phyloP scores from a whole-genome alignment of 257 asterid species.

The Penstemon newberryi region DNA sequence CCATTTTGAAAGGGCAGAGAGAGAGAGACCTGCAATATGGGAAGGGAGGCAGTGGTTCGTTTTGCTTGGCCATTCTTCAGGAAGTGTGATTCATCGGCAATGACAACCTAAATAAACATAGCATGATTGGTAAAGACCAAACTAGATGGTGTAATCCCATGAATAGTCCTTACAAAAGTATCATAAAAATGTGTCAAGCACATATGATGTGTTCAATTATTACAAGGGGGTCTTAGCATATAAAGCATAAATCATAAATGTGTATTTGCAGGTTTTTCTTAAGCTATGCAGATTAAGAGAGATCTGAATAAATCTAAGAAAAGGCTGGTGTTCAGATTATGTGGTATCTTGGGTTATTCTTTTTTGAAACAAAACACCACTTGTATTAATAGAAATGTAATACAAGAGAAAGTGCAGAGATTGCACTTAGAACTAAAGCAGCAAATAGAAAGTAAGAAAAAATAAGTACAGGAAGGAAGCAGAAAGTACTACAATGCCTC shows the following conservation, averaged over 20 bases:
- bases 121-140: constrained; percentile 26
- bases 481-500: too few species aligned
- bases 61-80: constrained; percentile 94
- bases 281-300: constrained; percentile 14
- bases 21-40: constrained; percentile 73
- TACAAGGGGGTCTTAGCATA: constrained; percentile 14
- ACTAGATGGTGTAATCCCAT: constrained; percentile 12
- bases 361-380: too few species aligned
- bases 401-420: too few species aligned
- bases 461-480: too few species aligned
- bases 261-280: background rate
- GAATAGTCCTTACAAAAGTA: constrained; percentile 10
- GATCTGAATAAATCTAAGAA: constrained; percentile 11
- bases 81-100: constrained; percentile 98
- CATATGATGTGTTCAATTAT: background rate
- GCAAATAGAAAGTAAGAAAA: too few species aligned
- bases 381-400: too few species aligned
- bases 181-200: constrained; percentile 22
- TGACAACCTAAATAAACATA: constrained; percentile 66
- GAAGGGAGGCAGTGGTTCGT: constrained; percentile 79
- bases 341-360: background rate
- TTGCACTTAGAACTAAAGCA: too few species aligned
- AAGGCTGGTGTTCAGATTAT: constrained; percentile 11
- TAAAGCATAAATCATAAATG: background rate
- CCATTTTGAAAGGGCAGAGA: constrained; percentile 16